Evolutionary conservation across 192 early-diverging fungal species (phyloP).

Genomic region (Gaertneriomyces sp.): DNA sequence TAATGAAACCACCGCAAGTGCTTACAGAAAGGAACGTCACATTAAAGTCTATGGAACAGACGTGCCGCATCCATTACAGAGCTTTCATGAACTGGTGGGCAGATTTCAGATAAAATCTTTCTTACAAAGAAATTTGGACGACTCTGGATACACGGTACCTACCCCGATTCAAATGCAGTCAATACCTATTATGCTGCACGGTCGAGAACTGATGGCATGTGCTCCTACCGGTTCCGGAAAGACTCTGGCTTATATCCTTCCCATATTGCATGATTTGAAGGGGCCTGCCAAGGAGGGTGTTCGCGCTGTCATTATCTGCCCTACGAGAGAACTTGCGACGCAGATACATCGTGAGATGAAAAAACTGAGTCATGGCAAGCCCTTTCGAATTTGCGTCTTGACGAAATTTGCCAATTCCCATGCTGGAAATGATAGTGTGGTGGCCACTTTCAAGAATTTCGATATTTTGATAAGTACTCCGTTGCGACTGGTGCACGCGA

Average conservation of each 20-base stretch:
- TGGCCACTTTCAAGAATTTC: constrained; percentile 12
- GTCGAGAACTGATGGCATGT: constrained; percentile 91
- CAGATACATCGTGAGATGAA: constrained; percentile 84
- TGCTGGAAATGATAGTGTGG: constrained; percentile 43
- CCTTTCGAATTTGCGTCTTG: constrained; percentile 78
- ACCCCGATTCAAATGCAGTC: constrained; percentile 96
- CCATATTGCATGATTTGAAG: constrained; percentile 83
- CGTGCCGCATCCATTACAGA: constrained; percentile 76
- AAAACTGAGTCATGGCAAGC: constrained; percentile 67
- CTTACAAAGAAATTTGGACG: constrained; percentile 69
- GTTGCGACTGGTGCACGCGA: constrained; percentile 81
- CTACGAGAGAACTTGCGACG: constrained; percentile 90
- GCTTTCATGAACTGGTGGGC: constrained; percentile 68
- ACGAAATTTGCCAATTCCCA: constrained; percentile 73
- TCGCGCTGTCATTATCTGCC: constrained; percentile 87
- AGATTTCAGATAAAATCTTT: constrained; percentile 61
- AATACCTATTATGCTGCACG: constrained; percentile 80
- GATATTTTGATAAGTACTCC: constrained; percentile 96
- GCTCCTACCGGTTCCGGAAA: constrained; percentile 99
- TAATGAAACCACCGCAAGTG: constrained; percentile 18
- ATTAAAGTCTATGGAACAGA: constrained; percentile 86
- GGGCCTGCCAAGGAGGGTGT: constrained; percentile 73
- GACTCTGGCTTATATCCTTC: constrained; percentile 89
- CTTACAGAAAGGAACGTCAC: constrained; percentile 70
- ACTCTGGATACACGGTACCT: constrained; percentile 66